Base-by-base conservation (phyloP, 83 land plant genomes). In the Thuja plicata region DNA sequence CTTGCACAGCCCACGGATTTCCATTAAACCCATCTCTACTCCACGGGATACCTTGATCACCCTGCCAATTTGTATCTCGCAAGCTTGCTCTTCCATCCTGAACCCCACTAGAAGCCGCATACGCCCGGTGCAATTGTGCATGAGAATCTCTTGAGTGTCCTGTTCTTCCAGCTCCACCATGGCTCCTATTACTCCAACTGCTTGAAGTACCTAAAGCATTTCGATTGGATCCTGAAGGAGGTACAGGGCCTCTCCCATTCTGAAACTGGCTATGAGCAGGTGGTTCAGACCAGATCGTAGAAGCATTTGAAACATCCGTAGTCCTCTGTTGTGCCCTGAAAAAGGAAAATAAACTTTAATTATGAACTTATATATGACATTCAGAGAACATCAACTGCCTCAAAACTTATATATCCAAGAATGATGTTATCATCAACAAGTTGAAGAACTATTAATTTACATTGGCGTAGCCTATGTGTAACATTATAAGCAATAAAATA, bases 41-140 rank as follows among this genome's bases (percentile, higher is more conserved):
- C 85, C 85, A 82, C 27, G 85, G 85, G n/a, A 82, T 82, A 12
- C 85, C 85, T 82, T 82, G 85, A 46, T 82, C 85, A 80, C 84
- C 84, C 84, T 80, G 84, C 84, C 84, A 80, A 80, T 80, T 80
- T 80, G 46, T 80, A 80, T 45, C 54, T 9, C 27, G 54, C 54
- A 46, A 11, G 11, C 54, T 82, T 82, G 85, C 54, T 16, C 30
- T 46, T 46, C 85, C 54, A 82, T 82, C 85, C 34, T 82, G 85
- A n/a, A 10, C 85, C 52, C 54, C 85, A 46, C 32, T 82, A 43
- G 85, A 13, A 82, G 85, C 27, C 12, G 50, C 52, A 24, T 12
- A 3, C 15, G 35, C 85, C 85, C 52, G n/a, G 16, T 45, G 48
- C 50, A 82, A 82, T n/a, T 41, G 85, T 43, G 32, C 85, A 82